Percentiles rank a stretch among this genome's conserved stretches.
phyloP scores from a whole-genome alignment of 495 filamentous ascomycete species.

The Immersiella caudata region DNA sequence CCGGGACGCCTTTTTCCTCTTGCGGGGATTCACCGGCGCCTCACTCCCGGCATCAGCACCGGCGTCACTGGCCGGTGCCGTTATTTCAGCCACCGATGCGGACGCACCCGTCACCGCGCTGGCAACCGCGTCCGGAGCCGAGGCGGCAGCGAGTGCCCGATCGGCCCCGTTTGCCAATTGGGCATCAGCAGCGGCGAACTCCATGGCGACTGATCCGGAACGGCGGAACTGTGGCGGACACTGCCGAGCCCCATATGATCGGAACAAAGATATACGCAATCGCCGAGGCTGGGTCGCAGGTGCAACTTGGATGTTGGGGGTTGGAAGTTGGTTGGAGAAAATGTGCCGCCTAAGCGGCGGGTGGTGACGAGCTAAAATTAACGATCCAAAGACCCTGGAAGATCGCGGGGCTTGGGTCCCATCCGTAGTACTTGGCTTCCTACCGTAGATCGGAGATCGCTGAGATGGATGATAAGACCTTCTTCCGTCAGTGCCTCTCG shows the following conservation, averaged over 20 bases:
- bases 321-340: slow-evolving; percentile 12
- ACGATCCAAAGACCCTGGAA: slow-evolving; percentile 1
- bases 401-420: slow-evolving; percentile 9
- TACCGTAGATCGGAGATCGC: not conserved
- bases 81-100: slow-evolving; percentile 10
- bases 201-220: slow-evolving; percentile 9
- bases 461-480: not conserved
- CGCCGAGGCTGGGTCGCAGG: not conserved
- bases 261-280: slow-evolving; percentile 3
- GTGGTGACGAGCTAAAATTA: slow-evolving; percentile 12
- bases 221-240: slow-evolving; percentile 3
- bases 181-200: slow-evolving; percentile 7
- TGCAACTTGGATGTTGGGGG: slow-evolving; percentile 4
- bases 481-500: not conserved
- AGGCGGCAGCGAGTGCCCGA: not conserved
- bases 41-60: slow-evolving; percentile 36
- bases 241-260: slow-evolving; percentile 18
- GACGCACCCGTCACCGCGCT: slow-evolving; percentile 3
- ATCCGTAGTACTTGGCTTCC: slow-evolving; percentile 1
- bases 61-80: slow-evolving; percentile 29
- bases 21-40: slow-evolving; percentile 39
- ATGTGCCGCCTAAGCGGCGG: slow-evolving; percentile 4
- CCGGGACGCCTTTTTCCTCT: slow-evolving; percentile 44
- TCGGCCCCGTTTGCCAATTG: slow-evolving; percentile 17
- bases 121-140: slow-evolving; percentile 7